Conservation (phyloP, 2,329 filamentous ascomycete species). For the Xylariaceae sp. region DNA sequence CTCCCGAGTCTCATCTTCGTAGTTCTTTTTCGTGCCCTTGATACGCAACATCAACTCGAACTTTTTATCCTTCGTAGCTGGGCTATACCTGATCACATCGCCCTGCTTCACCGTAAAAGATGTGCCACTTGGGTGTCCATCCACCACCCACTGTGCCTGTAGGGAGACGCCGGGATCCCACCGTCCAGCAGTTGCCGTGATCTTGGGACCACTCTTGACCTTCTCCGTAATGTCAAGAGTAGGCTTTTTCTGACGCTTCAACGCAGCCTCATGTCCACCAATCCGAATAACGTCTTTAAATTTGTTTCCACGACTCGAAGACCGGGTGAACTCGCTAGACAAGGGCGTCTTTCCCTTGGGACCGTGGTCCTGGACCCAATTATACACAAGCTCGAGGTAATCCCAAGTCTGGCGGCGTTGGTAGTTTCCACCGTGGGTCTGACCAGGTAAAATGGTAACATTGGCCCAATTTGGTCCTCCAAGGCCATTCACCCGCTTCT, state of each 20-base stretch:
- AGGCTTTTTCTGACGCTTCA: constrained; percentile 26
- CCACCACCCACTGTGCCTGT: constrained; percentile 30
- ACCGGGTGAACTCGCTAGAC: neutral
- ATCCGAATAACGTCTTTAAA: constrained; percentile 25
- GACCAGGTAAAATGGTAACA: constrained; percentile 27
- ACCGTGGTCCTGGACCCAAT: constrained; percentile 28
- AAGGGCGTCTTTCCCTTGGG: constrained; percentile 29
- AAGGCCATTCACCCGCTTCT: constrained; percentile 21
- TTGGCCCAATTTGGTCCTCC: constrained; percentile 33
- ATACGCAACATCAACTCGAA: constrained; percentile 24
- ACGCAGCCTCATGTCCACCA: constrained; percentile 28
- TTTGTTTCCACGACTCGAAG: constrained; percentile 28
- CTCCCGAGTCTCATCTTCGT: constrained; percentile 28
- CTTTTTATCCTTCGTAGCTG: neutral
- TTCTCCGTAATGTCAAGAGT: constrained; percentile 7
- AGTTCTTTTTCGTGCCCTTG: constrained; percentile 31
- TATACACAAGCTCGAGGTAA: constrained; percentile 30
- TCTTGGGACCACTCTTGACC: constrained; percentile 10
- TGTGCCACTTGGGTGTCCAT: constrained; percentile 21
- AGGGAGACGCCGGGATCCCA: constrained; percentile 34
- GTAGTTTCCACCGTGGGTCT: constrained; percentile 33
- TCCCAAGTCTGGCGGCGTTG: constrained; percentile 29
- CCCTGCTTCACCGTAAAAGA: constrained; percentile 29
- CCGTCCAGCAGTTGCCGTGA: constrained; percentile 27
- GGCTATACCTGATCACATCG: constrained; percentile 7